Evolutionary conservation across 768 basidiomycete genomes (phyloP).

Genomic region (Suillus ampliporus): DNA sequence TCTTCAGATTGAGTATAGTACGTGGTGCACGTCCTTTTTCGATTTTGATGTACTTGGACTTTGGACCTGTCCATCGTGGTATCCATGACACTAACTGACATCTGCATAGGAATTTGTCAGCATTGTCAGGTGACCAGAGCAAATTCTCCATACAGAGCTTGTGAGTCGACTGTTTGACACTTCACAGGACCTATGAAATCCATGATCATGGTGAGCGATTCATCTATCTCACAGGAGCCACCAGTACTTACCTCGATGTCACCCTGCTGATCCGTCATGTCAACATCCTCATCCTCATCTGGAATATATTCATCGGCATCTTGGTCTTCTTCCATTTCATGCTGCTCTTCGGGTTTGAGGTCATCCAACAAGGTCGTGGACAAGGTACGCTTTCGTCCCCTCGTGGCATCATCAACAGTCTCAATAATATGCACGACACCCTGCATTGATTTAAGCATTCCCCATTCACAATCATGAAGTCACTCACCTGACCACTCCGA

Average conservation of each 20-base stretch:
- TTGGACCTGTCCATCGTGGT: background rate
- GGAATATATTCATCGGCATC: no score
- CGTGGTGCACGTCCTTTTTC: background rate
- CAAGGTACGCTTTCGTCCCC: no score
- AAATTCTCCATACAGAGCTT: background rate
- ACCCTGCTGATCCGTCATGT: no score
- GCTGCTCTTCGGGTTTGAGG: no score
- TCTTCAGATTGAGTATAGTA: constrained; percentile 1
- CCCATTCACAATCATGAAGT: background rate
- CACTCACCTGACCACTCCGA: background rate
- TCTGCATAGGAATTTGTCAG: constrained; percentile 1
- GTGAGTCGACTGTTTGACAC: background rate
- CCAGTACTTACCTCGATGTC: background rate
- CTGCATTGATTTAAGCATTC: background rate
- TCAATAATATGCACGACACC: no score
- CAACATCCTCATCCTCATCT: no score
- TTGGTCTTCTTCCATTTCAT: no score
- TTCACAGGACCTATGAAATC: background rate
- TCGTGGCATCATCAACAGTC: no score
- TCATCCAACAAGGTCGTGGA: no score
- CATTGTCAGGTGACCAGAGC: background rate
- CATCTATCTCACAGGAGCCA: background rate
- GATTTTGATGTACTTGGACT: background rate
- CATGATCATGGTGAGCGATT: background rate
- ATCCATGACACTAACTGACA: background rate